Conservation (phyloP, 305 asterid species). For the Nicotiana rustica region DNA sequence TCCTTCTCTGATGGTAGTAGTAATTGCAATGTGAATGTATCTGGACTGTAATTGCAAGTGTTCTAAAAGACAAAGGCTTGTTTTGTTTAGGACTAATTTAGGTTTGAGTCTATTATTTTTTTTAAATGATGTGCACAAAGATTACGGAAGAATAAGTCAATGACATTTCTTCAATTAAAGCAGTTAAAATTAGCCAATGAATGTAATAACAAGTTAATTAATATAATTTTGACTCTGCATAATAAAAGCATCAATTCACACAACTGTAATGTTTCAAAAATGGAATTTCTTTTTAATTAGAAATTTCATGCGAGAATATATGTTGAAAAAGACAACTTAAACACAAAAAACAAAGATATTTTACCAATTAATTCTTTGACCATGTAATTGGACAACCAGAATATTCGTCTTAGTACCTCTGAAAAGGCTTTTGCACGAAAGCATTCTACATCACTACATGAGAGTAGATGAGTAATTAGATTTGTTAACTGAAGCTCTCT, state of each 20-base stretch:
- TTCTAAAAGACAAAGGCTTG: no score
- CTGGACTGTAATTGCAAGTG: background rate
- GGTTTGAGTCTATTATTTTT: no score
- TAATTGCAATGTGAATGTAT: conserved; percentile 40
- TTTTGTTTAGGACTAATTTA: no score
- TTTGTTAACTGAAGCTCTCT: background rate
- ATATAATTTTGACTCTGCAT: conserved; percentile 17
- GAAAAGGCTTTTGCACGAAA: no score
- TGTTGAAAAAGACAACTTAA: background rate
- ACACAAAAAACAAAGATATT: background rate
- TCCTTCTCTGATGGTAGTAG: conserved; percentile 41
- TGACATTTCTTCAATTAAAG: conserved; percentile 7
- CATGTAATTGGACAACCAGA: conserved; percentile 15
- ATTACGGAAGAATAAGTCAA: background rate
- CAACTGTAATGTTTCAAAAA: background rate
- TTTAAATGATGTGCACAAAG: background rate
- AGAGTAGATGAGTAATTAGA: background rate
- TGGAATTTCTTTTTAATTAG: background rate
- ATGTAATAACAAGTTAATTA: background rate
- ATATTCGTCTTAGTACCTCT: background rate
- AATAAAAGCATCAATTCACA: background rate
- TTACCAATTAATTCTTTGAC: conserved; percentile 5
- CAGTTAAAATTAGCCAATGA: conserved; percentile 11
- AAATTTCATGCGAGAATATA: background rate
- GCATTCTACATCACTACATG: background rate